Percentiles rank a stretch among this genome's conserved stretches.
Evolutionary conservation across 2,329 filamentous ascomycete genomes (phyloP).

Genomic region (Colletotrichum acutatum): DNA sequence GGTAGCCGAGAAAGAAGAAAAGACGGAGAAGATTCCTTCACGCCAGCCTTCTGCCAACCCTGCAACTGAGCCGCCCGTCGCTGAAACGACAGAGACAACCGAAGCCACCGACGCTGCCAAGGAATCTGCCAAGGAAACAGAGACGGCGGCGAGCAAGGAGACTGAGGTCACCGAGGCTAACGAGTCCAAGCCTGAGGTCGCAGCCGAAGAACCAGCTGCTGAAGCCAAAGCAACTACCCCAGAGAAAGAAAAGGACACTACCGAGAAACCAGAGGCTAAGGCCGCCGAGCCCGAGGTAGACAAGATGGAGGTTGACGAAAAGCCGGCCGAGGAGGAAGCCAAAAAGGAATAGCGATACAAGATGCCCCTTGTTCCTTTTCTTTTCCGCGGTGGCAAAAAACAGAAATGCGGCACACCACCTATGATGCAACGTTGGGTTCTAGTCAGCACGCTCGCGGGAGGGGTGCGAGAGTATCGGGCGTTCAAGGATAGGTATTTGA

Average conservation of each 20-base stretch:
- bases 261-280: conserved; percentile 35
- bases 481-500: conserved; percentile 20
- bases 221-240: conserved; percentile 24
- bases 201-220: conserved; percentile 30
- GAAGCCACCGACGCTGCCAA: conserved; percentile 26
- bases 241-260: conserved; percentile 34
- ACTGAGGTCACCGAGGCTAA: conserved; percentile 2
- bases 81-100: conserved; percentile 39
- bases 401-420: background rate
- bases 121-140: conserved; percentile 15
- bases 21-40: conserved; percentile 38
- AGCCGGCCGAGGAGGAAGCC: conserved; percentile 22
- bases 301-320: conserved; percentile 38
- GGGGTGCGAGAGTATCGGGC: conserved; percentile 16
- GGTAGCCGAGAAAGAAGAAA: conserved; percentile 40
- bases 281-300: conserved; percentile 35
- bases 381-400: background rate
- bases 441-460: background rate
- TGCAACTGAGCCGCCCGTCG: conserved; percentile 19
- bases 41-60: conserved; percentile 17
- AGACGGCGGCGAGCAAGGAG: conserved; percentile 32
- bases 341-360: conserved; percentile 17
- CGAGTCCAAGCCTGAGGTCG: conserved; percentile 33
- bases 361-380: background rate
- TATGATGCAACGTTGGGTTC: conserved; percentile 18